phyloP scores from a whole-genome alignment of 2,329 filamentous ascomycete species.

The Arthrobotrys musiformis region DNA sequence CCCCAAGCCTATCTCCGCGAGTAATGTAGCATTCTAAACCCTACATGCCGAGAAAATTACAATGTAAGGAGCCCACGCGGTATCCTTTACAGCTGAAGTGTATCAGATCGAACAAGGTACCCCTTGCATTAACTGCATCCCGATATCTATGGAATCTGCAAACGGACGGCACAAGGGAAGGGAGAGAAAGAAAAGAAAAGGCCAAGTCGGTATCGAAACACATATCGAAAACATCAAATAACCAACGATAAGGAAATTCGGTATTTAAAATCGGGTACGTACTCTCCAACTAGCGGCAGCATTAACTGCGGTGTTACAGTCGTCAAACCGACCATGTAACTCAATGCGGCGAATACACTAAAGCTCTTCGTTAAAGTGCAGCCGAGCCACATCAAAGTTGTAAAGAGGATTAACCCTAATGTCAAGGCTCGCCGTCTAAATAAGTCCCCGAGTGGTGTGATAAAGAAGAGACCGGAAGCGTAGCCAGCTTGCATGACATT shows the following conservation, averaged over 20 bases:
- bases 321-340: constrained; percentile 78
- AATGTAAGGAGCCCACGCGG: background rate
- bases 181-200: background rate
- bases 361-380: constrained; percentile 76
- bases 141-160: constrained; percentile 1
- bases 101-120: constrained; percentile 10
- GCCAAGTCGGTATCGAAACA: background rate
- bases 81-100: background rate
- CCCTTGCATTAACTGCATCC: background rate
- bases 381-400: constrained; percentile 76
- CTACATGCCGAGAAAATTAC: background rate
- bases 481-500: constrained; percentile 84
- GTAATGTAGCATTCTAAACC: background rate
- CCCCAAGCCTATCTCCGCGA: background rate
- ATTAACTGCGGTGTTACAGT: constrained; percentile 83
- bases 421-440: constrained; percentile 76
- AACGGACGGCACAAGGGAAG: background rate
- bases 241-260: background rate
- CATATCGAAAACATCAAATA: background rate
- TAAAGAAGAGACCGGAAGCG: constrained; percentile 76
- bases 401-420: constrained; percentile 73
- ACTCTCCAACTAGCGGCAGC: constrained; percentile 81
- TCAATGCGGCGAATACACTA: constrained; percentile 73
- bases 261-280: constrained; percentile 4
- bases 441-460: constrained; percentile 79